Conservation (phyloP, 2,329 filamentous ascomycete species). For the Achaetomium macrosporum region DNA sequence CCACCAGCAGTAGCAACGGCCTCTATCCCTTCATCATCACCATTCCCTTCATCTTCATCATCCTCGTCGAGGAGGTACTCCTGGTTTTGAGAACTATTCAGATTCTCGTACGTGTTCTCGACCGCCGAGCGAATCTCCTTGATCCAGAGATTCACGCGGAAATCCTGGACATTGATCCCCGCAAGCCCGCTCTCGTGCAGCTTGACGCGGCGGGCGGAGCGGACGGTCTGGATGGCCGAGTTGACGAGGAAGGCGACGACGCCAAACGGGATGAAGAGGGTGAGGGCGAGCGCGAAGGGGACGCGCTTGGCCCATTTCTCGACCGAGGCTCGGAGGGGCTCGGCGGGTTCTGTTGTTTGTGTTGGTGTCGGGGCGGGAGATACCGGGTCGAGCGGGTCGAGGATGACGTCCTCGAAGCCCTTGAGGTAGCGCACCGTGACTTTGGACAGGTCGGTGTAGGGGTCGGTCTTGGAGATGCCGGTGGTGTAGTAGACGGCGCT, state of each 20-base stretch:
- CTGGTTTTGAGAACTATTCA: conserved; percentile 62
- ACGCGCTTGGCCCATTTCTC: conserved; percentile 43
- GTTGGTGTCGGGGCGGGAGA: neutral
- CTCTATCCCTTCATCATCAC: neutral
- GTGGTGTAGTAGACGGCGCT: conserved; percentile 81
- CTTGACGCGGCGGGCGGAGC: conserved; percentile 67
- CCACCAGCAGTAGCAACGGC: conserved; percentile 22
- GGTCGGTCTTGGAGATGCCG: conserved; percentile 68
- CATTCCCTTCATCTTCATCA: neutral
- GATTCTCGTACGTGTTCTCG: conserved; percentile 69
- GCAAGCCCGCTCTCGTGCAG: conserved; percentile 67
- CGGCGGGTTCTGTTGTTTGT: neutral
- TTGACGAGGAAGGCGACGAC: conserved; percentile 68
- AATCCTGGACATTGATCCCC: conserved; percentile 62
- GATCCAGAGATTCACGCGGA: conserved; percentile 65
- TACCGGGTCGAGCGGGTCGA: conserved; percentile 62
- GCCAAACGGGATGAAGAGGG: conserved; percentile 68
- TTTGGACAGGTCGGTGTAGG: conserved; percentile 62
- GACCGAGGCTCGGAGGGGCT: conserved; percentile 16
- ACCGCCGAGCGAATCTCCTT: conserved; percentile 70
- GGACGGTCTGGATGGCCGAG: conserved; percentile 67
- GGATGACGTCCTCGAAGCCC: conserved; percentile 67
- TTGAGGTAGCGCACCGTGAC: conserved; percentile 67
- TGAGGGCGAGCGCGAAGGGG: conserved; percentile 59
- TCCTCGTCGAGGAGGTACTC: conserved; percentile 56